phyloP scores from a whole-genome alignment of 225 moss, liverwort and hornwort species.

The Lunularia cruciata region DNA sequence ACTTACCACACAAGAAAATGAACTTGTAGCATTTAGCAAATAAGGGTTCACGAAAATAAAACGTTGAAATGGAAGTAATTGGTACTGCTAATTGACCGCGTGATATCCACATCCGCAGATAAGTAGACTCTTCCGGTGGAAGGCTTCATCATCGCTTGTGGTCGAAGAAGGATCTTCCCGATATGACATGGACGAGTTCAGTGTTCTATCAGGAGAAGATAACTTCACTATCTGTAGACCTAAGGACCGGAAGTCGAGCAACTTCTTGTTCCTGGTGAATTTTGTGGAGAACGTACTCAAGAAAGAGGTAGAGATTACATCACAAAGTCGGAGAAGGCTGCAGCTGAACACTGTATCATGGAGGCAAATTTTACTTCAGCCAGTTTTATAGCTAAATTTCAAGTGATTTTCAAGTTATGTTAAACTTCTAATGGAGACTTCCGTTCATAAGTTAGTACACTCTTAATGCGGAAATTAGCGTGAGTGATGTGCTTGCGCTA shows the following conservation, averaged over 20 bases:
- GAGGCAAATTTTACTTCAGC: no score
- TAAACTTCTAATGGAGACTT: no score
- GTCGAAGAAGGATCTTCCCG: conserved; percentile 39
- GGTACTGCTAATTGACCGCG: not conserved
- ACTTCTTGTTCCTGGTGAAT: conserved; percentile 28
- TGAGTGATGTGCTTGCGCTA: not conserved
- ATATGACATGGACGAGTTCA: conserved; percentile 37
- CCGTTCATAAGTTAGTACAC: not conserved
- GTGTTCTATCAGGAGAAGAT: conserved; percentile 28
- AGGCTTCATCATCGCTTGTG: not conserved
- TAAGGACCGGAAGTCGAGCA: conserved; percentile 23
- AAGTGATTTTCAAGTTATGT: no score
- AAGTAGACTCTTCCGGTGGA: not conserved
- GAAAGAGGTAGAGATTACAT: not conserved
- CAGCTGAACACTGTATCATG: no score
- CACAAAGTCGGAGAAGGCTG: no score
- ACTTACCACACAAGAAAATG: no score
- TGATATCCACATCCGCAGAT: not conserved
- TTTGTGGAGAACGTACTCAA: conserved; percentile 31
- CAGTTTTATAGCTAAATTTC: no score
- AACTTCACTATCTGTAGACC: conserved; percentile 39
- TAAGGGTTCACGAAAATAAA: no score
- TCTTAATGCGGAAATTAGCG: not conserved
- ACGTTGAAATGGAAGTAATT: not conserved
- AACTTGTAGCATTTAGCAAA: no score